phyloP scores from a whole-genome alignment of 331 rosid species.

The Phaseolus coccineus region DNA sequence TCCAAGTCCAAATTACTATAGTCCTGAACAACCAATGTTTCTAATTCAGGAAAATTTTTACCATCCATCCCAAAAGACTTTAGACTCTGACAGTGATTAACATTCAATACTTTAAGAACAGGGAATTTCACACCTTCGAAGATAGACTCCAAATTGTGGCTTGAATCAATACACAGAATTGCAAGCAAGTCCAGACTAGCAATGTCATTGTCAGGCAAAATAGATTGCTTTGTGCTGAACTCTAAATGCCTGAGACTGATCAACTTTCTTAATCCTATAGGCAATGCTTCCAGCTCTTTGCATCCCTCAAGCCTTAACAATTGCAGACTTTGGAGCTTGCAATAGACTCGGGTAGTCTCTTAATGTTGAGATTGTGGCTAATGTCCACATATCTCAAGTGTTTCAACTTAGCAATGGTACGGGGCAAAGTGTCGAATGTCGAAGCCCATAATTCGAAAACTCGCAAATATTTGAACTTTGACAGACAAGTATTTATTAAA shows the following conservation, averaged over 20 bases:
- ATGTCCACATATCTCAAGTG: slow-evolving; percentile 39
- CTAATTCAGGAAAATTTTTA: slow-evolving; percentile 36
- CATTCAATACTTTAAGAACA: neutral
- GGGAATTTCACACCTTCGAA: slow-evolving; percentile 13
- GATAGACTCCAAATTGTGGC: slow-evolving; percentile 18
- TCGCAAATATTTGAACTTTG: slow-evolving; percentile 26
- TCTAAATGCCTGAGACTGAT: slow-evolving; percentile 6
- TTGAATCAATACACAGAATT: neutral
- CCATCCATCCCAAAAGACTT: slow-evolving; percentile 5
- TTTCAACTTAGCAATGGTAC: slow-evolving; percentile 30
- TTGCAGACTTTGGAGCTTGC: slow-evolving; percentile 42
- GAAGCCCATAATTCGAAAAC: slow-evolving; percentile 30
- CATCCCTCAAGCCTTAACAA: neutral
- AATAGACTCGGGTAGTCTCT: slow-evolving; percentile 41
- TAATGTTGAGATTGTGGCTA: neutral
- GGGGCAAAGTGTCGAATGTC: slow-evolving; percentile 7
- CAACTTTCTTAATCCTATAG: slow-evolving; percentile 32
- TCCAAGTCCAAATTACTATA: slow-evolving; percentile 3
- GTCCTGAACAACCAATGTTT: neutral
- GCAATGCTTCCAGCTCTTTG: slow-evolving; percentile 27
- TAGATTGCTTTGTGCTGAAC: slow-evolving; percentile 31
- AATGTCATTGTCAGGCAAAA: slow-evolving; percentile 10
- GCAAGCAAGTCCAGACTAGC: slow-evolving; percentile 37
- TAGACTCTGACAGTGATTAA: neutral
- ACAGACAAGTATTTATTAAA: neutral